A percentile compares a stretch with the other conserved stretches of the same genome.
phyloP scores from a whole-genome alignment of 352 stramenopile genomes.

The Phytopythium oedochilum region DNA sequence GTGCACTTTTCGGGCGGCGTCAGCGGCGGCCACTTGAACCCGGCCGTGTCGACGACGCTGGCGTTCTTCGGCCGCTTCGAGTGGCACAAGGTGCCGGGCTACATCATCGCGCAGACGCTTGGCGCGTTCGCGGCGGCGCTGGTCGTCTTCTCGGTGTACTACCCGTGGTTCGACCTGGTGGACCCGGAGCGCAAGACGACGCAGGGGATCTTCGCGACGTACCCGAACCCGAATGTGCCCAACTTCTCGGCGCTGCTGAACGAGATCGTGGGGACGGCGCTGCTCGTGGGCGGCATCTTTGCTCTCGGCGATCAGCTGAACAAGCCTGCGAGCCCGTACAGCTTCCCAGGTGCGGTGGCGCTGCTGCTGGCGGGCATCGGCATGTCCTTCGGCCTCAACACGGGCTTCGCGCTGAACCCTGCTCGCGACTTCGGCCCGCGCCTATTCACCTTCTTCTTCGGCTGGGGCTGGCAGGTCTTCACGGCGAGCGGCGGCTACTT shows the following conservation, averaged over 20 bases:
- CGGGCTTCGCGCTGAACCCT: constrained; percentile 51
- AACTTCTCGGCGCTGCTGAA: constrained; percentile 36
- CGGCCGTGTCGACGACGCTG: constrained; percentile 24
- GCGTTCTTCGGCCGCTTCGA: constrained; percentile 27
- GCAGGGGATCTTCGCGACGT: constrained; percentile 44
- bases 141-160: constrained; percentile 46
- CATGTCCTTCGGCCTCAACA: constrained; percentile 56
- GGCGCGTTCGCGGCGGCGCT: constrained; percentile 41
- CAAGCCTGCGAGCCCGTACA: constrained; percentile 26
- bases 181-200: constrained; percentile 35
- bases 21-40: constrained; percentile 42
- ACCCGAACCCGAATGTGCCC: constrained; percentile 34
- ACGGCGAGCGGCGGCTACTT: constrained; percentile 44
- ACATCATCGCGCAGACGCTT: constrained; percentile 39
- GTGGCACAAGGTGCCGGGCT: constrained; percentile 49
- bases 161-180: constrained; percentile 33
- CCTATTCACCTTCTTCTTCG: constrained; percentile 30
- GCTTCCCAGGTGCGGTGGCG: constrained; percentile 26
- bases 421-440: constrained; percentile 52
- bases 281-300: constrained; percentile 47
- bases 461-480: constrained; percentile 43
- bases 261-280: constrained; percentile 39
- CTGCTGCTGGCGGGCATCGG: constrained; percentile 47
- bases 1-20: constrained; percentile 36
- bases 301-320: constrained; percentile 45